Base-by-base conservation (phyloP, 352 stramenopile genomes). In the Phytophthora ohioensis region DNA sequence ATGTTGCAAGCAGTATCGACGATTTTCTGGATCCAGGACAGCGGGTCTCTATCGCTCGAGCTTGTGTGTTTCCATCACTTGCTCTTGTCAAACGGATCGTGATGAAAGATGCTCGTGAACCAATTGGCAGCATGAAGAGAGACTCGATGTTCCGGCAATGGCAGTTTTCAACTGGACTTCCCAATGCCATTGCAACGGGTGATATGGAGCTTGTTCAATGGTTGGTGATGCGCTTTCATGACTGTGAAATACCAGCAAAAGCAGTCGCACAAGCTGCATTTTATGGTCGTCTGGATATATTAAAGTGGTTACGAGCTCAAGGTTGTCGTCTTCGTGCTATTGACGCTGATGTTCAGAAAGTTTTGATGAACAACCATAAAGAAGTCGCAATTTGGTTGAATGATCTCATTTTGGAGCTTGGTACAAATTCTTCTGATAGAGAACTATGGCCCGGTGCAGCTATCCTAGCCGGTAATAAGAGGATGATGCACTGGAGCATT, bases 151-250 rank as follows among this genome's bases (percentile, higher is more conserved):
- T 51, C 21, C 42, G 17, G 7, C 56, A 63, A n/a, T 63, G 56
- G 56, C 43, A 55, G 31, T 63, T 63, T 32, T 63, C 31, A n/a
- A 63, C 56, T 11, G 43, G 56, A 46, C 41, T 63, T 31, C 56
- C 43, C 2, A 39, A 47, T 5, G 56, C 56, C 17, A 35, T 63
- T 15, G 42, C 43, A 7, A 21, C 10, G 17, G 56, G 56, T 27
- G 56, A 63, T 45, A 21, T 63, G 35, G 54, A 52, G 30, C 39
- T 52, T 1, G 54, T 61, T 3, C 39, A 52, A 30, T 61, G 54
- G 39, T 5, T 61, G 7, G 21, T 42, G 21, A 13, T 17, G 17
- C 8, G 52, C 52, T 52, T 61, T 15, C 6, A 38, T 4, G 54
- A 47, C 4, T 51, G 30, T 35, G 39, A 61, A 52, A 6, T 61